These are phyloP conservation scores for Malassezia arunalokei DNA, from an alignment of 1,284 basidiomycete genomes.

Conservation along the genomic window DNA sequence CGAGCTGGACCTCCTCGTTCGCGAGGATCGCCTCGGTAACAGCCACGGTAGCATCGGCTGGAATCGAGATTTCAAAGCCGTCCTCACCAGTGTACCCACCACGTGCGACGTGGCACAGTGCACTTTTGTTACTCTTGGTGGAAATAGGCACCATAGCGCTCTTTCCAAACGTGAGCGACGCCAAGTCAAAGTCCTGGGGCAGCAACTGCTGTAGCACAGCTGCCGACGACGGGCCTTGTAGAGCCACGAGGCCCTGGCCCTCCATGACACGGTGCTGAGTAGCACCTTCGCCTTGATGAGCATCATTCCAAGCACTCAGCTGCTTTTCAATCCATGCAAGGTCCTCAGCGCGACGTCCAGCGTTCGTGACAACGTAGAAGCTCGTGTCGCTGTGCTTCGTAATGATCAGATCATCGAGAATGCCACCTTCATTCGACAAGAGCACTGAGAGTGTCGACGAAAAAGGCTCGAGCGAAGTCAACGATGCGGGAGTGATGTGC, in stretches of 20 bases:
- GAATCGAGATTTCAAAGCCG: slow-evolving; percentile 93
- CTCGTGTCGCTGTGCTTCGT: slow-evolving; percentile 47
- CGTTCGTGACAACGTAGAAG: slow-evolving; percentile 97
- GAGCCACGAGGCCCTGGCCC: slow-evolving; percentile 73
- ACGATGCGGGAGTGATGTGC: slow-evolving; percentile 54
- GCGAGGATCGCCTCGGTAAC: slow-evolving; percentile 59
- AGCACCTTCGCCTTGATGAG: slow-evolving; percentile 49
- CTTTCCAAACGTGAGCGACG: slow-evolving; percentile 39
- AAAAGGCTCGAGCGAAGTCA: slow-evolving; percentile 62
- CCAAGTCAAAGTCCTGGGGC: slow-evolving; percentile 56
- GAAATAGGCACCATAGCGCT: slow-evolving; percentile 46
- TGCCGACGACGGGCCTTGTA: slow-evolving; percentile 80
- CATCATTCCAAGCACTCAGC: slow-evolving; percentile 48
- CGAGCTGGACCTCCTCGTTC: slow-evolving; percentile 62
- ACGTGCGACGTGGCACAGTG: slow-evolving; percentile 66
- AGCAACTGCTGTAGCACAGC: slow-evolving; percentile 57
- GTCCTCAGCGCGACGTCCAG: slow-evolving; percentile 70
- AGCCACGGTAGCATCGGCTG: slow-evolving; percentile 61
- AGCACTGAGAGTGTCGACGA: slow-evolving; percentile 63
- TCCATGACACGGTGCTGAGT: slow-evolving; percentile 74
- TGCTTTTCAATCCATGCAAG: slow-evolving; percentile 63
- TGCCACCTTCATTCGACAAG: slow-evolving; percentile 76
- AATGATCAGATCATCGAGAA: slow-evolving; percentile 71
- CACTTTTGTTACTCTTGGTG: slow-evolving; percentile 53
- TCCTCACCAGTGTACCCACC: slow-evolving; percentile 98